A percentile compares a stretch with the other conserved stretches of the same genome.
Conservation (phyloP, 148 eudicot genomes). For the Nyssa sinensis region DNA sequence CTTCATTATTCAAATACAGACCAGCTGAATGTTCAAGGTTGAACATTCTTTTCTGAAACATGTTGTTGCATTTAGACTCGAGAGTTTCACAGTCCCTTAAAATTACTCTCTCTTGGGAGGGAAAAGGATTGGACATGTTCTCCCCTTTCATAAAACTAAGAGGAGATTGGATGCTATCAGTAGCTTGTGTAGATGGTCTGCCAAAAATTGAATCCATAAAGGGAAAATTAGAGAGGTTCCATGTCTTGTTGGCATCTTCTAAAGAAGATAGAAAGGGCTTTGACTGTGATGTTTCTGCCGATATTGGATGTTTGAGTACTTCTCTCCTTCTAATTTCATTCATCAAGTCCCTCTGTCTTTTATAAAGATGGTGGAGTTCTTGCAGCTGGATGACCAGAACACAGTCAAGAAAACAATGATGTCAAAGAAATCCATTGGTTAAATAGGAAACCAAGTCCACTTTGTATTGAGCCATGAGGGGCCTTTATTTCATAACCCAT, state of each 20-base stretch:
- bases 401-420: neutral
- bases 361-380: constrained; percentile 53
- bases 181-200: neutral
- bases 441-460: neutral
- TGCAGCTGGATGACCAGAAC: constrained; percentile 29
- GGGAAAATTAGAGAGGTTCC: constrained; percentile 17
- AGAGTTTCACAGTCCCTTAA: neutral
- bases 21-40: constrained; percentile 15
- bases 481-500: neutral
- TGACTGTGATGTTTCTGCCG: constrained; percentile 19
- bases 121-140: constrained; percentile 5
- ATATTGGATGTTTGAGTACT: constrained; percentile 1
- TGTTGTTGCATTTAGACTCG: constrained; percentile 4
- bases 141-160: constrained; percentile 10
- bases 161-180: constrained; percentile 7
- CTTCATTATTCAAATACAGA: constrained; percentile 13
- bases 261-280: constrained; percentile 6
- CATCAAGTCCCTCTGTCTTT: constrained; percentile 46
- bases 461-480: neutral
- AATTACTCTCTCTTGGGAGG: constrained; percentile 5
- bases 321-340: constrained; percentile 25
- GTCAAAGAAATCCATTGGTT: neutral
- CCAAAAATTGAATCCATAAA: constrained; percentile 13
- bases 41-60: constrained; percentile 15
- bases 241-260: constrained; percentile 16